Percentiles rank a stretch among this genome's conserved stretches.
These are phyloP conservation scores for Scytalidium lignicola DNA, from an alignment of 2,329 filamentous ascomycete species.

Conservation along the genomic window DNA sequence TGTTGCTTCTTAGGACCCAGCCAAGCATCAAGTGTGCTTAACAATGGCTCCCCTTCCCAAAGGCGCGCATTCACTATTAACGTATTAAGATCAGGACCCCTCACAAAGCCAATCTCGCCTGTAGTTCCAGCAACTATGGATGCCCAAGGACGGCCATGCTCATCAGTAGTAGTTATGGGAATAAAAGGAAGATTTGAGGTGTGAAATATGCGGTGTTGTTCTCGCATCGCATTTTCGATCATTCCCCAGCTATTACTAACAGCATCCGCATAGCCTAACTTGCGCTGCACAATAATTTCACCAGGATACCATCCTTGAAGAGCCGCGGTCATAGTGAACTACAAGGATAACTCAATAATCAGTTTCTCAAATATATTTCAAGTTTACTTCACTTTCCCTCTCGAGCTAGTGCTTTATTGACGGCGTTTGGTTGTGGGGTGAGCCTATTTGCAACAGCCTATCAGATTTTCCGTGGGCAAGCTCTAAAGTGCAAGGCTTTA, in stretches of 20 bases:
- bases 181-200: constrained; percentile 17
- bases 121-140: constrained; percentile 13
- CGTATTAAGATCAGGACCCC: constrained; percentile 6
- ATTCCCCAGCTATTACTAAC: constrained; percentile 10
- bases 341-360: too few species aligned
- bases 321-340: constrained; percentile 2
- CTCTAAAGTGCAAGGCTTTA: too few species aligned
- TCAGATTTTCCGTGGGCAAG: too few species aligned
- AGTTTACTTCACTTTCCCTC: too few species aligned
- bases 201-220: constrained; percentile 17
- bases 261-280: constrained; percentile 14
- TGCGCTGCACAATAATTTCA: constrained; percentile 13
- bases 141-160: constrained; percentile 15
- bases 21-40: neutral
- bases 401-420: too few species aligned
- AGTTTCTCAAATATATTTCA: too few species aligned
- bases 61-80: neutral
- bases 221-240: constrained; percentile 11
- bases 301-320: constrained; percentile 18
- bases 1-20: neutral
- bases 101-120: constrained; percentile 14
- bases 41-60: constrained; percentile 2
- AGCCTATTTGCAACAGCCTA: too few species aligned
- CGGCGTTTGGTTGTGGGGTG: too few species aligned
- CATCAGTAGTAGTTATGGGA: constrained; percentile 14